Evolutionary conservation across 257 asterid genomes (phyloP).

Genomic region (Nicotiana sylvestris): DNA sequence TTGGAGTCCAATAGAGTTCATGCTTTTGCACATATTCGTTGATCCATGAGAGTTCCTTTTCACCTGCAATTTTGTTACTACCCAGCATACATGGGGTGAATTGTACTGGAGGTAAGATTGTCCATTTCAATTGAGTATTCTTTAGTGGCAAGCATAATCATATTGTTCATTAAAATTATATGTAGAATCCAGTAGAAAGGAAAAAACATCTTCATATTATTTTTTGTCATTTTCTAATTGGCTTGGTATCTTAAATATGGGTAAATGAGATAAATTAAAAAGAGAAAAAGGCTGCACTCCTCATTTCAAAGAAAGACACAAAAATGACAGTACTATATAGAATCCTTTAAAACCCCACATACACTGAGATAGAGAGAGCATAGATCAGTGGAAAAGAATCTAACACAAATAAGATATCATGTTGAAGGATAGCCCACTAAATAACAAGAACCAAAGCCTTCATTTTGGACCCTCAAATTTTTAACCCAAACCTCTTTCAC

Average conservation of each 20-base stretch:
- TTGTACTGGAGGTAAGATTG: background rate
- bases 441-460: background rate
- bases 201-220: background rate
- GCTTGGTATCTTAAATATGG: background rate
- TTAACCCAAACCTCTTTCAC: background rate
- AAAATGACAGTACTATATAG: background rate
- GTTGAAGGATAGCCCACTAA: conserved; percentile 16
- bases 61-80: too few relatives aligned
- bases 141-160: background rate
- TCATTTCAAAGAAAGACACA: background rate
- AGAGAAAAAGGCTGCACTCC: background rate
- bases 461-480: conserved; percentile 1
- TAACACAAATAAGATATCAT: background rate
- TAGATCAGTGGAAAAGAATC: background rate
- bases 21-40: too few relatives aligned
- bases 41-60: too few relatives aligned
- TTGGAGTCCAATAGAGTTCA: too few relatives aligned
- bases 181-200: background rate
- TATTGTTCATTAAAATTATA: background rate
- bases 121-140: background rate
- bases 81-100: too few relatives aligned
- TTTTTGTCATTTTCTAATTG: background rate
- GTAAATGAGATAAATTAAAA: background rate
- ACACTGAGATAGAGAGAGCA: background rate
- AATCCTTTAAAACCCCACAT: background rate